A percentile compares a stretch with the other conserved stretches of the same genome.
Evolutionary conservation across 2,329 filamentous ascomycete species (phyloP).

Genomic region (Hypoxylon sp.): DNA sequence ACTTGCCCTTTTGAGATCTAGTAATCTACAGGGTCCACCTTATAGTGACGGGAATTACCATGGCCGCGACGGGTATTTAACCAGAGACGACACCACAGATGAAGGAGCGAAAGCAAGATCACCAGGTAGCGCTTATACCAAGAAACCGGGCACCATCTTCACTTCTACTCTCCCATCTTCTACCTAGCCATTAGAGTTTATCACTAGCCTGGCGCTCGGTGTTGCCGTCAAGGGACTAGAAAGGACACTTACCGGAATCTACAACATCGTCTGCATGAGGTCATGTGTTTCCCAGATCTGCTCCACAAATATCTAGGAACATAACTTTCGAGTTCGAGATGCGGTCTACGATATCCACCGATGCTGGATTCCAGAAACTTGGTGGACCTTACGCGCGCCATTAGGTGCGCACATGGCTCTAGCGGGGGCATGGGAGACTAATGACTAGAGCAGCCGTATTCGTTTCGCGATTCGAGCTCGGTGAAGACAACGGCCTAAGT

Average conservation of each 20-base stretch:
- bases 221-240: not conserved
- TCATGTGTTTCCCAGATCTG: conserved; percentile 4
- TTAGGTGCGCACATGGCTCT: not conserved
- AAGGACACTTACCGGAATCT: not conserved
- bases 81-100: not conserved
- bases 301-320: conserved; percentile 34
- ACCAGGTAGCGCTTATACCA: too few species aligned
- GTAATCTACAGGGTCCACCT: not conserved
- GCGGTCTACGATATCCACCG: not conserved
- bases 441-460: conserved; percentile 11
- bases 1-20: conserved; percentile 4
- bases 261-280: not conserved
- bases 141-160: too few species aligned
- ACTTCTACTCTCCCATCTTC: too few species aligned
- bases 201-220: conserved; percentile 2
- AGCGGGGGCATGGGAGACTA: conserved; percentile 1
- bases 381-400: conserved; percentile 9
- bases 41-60: not conserved
- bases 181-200: not conserved
- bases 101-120: too few species aligned
- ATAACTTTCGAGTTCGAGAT: conserved; percentile 5
- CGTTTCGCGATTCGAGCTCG: conserved; percentile 5
- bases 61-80: conserved; percentile 7
- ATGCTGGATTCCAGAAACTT: not conserved
- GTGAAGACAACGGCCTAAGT: not conserved